Evolutionary conservation across 1,139 yeast genomes (phyloP), one percentile per base, ranked within the genome.

Genomic region (Kodamaea derodonti): DNA sequence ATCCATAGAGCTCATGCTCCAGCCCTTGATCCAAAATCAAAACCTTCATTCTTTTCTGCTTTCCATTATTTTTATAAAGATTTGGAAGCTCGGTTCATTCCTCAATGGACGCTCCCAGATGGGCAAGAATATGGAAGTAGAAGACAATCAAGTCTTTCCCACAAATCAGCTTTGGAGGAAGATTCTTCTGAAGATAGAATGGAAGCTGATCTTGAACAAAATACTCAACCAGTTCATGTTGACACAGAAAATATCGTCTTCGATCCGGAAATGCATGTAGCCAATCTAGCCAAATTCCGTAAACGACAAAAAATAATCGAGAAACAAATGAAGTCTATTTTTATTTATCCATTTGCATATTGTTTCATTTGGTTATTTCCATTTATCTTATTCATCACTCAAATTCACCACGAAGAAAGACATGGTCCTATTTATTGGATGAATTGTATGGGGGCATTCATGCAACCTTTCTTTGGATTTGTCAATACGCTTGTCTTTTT

Each of bases 321-420:
- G 50, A 80, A 80, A 40, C 95, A 87, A 58, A 79, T 86, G 73
- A 80, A 80, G 46, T 71, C 84, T 14, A 82, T 88, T 33, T 86
- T 88, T 56, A 70, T 88, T 27, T 88, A 88, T 54, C 97, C 97
- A 1, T 63, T 83, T 27, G 84, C 95, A 1, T 88, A 86, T 55
- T 68, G 84, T 37, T 66, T 84, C 27, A 60, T 87, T 32, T 87
- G 96, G 95, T 54, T 82, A 12, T 81, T 85, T 45, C 96, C 96
- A 1, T 75, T 86, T 42, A 72, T 82, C n/a, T 70, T 79, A 27
- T 84, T 83, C 49, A 66, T 78, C 32, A 69, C 85, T 6, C 85
- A 80, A 53, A 53, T 69, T 42, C 60, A 64, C 33, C 66, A 75
- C 47, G 83, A 78, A 44, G 50, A 63, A 32, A 42, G 43, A 2